Evolutionary conservation across 352 stramenopile species (phyloP), one percentile per base, ranked within the genome.

Genomic region (Globisporangium polare): DNA sequence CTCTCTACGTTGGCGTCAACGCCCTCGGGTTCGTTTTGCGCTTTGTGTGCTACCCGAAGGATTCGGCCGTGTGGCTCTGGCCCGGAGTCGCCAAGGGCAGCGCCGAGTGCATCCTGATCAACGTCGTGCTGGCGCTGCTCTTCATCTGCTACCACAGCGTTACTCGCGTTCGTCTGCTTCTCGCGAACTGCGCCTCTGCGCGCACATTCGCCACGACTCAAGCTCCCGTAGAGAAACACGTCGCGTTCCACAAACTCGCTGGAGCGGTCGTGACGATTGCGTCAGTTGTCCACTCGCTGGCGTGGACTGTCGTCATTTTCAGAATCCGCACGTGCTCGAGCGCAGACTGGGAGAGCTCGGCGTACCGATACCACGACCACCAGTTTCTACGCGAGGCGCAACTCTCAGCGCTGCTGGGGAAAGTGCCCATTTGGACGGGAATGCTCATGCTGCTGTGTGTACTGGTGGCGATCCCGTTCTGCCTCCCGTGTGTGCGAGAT

Each of bases 341-440:
- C 2, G 9, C 10, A 0, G 58, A 71, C 24, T 83, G 74, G 74
- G 12, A 45, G 0, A 10, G 7, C 0, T 84, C 73, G 7, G 13
- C n/a, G 12, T 67, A 77, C 18, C 20, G 65, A 12, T 66, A 77
- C 18, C 20, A 65, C 12, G 42, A 58, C 4, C 56, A 58, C 18
- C 22, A 26, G 27, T 55, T 69, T 17, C 8, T 81, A 13, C 73
- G 72, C 0, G 59, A 74, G 1, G 41, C 37, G 5, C 26, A 51
- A 2, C 7, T 70, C 12, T 4, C n/a, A 5, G 53, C 60, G 6
- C 27, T 77, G 22, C 15, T 71, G 2, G 12, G 33, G 0, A 9
- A 47, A 35, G 53, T 78, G 1, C 76, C 76, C 1, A 75, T 86
- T 27, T 80, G 71, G 71, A 83, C 76, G 15, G 76, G 76, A 1